Conservation (phyloP, 345 rosid genomes). For the Syzygium jambos region DNA sequence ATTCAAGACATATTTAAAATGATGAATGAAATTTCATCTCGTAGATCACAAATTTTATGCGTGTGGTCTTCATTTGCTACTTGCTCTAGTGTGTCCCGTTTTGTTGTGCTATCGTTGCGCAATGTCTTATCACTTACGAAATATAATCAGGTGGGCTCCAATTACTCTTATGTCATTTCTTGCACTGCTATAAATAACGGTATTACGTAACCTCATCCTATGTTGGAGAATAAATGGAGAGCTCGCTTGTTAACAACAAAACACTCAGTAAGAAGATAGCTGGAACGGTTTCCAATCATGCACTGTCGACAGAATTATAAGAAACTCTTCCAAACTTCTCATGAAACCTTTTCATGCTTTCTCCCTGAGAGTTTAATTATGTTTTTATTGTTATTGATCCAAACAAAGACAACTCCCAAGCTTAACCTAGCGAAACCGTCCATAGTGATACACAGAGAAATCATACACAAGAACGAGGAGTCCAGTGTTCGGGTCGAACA, state of each 20-base stretch:
- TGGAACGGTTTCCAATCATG: not conserved
- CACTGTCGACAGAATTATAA: not conserved
- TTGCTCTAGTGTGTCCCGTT: not conserved
- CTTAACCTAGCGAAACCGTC: not conserved
- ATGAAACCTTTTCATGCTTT: not conserved
- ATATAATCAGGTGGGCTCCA: too few relatives aligned
- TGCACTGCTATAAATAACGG: not conserved
- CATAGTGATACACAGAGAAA: not conserved
- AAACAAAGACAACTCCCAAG: not conserved
- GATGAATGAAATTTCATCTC: not conserved
- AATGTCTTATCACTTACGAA: not conserved
- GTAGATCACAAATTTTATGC: not conserved
- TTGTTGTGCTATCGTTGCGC: not conserved
- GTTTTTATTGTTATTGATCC: not conserved
- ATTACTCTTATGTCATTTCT: not conserved
- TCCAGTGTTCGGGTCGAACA: not conserved
- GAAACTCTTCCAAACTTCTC: not conserved
- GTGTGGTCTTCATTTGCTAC: not conserved
- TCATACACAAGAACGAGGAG: not conserved
- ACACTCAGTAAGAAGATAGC: not conserved
- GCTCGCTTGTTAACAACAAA: not conserved
- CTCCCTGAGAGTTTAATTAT: not conserved
- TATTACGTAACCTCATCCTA: not conserved
- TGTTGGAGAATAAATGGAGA: not conserved
- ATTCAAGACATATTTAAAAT: too few relatives aligned